Evolutionary conservation across 805 yeast genomes (phyloP).

Genomic region (Myxozyma vanderwaltii): DNA sequence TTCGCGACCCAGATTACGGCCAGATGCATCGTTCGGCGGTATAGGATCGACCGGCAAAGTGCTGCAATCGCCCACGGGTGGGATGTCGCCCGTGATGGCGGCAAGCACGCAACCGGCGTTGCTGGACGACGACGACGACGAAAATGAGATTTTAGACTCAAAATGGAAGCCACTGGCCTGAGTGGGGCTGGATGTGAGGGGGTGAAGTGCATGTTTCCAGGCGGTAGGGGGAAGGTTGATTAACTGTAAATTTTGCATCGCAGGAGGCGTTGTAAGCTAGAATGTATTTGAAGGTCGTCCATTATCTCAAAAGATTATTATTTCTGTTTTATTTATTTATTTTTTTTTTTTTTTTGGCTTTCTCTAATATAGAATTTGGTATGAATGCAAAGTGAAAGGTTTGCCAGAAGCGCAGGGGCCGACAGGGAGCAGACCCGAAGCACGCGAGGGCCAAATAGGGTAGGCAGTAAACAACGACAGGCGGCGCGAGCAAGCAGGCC

Average conservation of each 20-base stretch:
- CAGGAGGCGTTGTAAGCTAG: constrained; percentile 1
- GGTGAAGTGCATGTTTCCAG: too few species aligned
- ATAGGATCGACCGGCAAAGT: constrained; percentile 1
- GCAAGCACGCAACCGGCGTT: not conserved
- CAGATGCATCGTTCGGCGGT: constrained; percentile 11
- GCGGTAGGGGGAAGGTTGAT: too few species aligned
- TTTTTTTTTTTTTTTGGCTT: too few species aligned
- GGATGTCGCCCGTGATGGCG: constrained; percentile 2
- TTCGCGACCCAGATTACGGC: not conserved
- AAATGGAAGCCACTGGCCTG: constrained; percentile 25
- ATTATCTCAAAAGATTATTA: too few species aligned
- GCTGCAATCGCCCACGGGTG: not conserved
- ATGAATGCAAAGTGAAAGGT: too few species aligned
- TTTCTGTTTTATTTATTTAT: not conserved
- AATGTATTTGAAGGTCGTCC: too few species aligned
- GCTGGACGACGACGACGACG: constrained; percentile 23
- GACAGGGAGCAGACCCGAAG: too few species aligned
- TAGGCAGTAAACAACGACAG: not conserved
- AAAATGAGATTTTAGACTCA: constrained; percentile 7
- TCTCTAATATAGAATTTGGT: too few species aligned
- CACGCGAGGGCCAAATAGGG: too few species aligned
- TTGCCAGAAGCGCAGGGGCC: too few species aligned
- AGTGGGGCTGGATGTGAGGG: not conserved
- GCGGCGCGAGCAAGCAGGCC: not conserved
- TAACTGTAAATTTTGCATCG: too few species aligned